Conservation (phyloP, 2,329 filamentous ascomycete species). For the Colletotrichum karsti region DNA sequence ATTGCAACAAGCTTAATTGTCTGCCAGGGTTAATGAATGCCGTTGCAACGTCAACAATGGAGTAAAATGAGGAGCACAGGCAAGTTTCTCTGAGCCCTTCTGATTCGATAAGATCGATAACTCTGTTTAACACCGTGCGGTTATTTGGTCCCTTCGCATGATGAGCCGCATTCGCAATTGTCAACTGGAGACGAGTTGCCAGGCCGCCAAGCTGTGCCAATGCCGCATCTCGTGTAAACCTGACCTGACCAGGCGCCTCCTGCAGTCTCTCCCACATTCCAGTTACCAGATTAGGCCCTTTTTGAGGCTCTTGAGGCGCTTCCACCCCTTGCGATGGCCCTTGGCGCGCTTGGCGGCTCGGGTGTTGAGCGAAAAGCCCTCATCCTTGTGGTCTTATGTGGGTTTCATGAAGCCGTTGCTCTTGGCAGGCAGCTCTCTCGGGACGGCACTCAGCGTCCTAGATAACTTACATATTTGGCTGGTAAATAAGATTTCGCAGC, state of each 20-base stretch:
- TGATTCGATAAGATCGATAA: not conserved
- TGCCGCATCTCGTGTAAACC: constrained; percentile 4
- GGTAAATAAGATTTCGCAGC: no score
- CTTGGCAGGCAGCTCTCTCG: not conserved
- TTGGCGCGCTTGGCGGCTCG: constrained; percentile 26
- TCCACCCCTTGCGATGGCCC: not conserved
- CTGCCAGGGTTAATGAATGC: no score
- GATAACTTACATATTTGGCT: no score
- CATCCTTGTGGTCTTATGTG: constrained; percentile 19
- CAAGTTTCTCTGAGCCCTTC: no score
- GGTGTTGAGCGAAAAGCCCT: not conserved
- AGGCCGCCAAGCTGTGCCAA: constrained; percentile 19
- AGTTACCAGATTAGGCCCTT: not conserved
- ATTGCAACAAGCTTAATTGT: no score
- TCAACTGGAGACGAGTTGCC: constrained; percentile 21
- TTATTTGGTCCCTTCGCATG: not conserved
- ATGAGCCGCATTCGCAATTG: constrained; percentile 2
- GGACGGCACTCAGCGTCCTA: no score
- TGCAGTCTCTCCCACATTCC: not conserved
- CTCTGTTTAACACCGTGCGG: accelerated
- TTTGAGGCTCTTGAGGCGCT: constrained; percentile 2
- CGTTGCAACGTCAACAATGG: no score
- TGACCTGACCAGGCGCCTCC: constrained; percentile 12
- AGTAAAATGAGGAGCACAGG: no score
- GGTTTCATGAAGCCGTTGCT: constrained; percentile 20